These are phyloP conservation scores for Colletotrichum somersetense DNA, from an alignment of 2,329 filamentous ascomycete genomes.

Conservation along the genomic window DNA sequence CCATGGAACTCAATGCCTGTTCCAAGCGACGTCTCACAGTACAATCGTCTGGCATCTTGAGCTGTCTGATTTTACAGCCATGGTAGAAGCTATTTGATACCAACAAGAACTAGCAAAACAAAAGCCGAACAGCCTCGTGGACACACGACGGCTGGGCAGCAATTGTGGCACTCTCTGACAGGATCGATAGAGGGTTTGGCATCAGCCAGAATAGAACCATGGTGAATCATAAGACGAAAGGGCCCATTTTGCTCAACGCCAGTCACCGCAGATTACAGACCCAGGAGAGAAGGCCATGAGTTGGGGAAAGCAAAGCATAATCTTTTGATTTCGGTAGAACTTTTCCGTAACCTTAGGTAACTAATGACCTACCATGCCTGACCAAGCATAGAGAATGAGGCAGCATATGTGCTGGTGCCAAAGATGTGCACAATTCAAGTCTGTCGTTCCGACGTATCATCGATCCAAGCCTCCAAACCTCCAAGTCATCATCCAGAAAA, in stretches of 20 bases:
- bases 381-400: background rate
- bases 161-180: background rate
- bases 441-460: background rate
- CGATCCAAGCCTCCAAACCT: conserved; percentile 8
- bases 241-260: background rate
- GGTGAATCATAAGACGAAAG: background rate
- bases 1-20: background rate
- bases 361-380: background rate
- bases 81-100: background rate
- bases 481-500: background rate
- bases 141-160: background rate
- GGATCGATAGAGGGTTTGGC: background rate
- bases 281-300: no score
- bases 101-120: background rate
- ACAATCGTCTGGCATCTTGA: background rate
- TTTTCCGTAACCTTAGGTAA: background rate
- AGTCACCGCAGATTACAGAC: background rate
- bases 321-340: background rate
- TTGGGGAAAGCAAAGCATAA: background rate
- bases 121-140: background rate
- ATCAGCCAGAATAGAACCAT: background rate
- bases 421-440: background rate
- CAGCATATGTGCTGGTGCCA: background rate
- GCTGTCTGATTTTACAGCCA: background rate
- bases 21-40: background rate